These are phyloP conservation scores for Parafenestella ontariensis DNA, from an alignment of 2,329 filamentous ascomycete genomes.

Conservation along the genomic window DNA sequence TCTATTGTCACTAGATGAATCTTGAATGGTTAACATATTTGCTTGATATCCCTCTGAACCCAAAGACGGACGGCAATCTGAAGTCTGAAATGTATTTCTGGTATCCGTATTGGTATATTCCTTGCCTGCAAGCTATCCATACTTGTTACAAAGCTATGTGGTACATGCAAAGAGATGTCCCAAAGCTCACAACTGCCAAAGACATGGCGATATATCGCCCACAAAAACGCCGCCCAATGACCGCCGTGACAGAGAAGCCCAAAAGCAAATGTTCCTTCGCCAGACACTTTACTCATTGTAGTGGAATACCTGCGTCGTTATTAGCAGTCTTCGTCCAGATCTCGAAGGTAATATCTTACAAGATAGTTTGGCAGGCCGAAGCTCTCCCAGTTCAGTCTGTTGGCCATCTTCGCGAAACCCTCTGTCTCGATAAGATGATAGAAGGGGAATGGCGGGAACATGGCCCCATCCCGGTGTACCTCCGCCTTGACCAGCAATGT, in stretches of 20 bases:
- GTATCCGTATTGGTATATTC: slow-evolving; percentile 5
- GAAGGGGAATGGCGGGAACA: slow-evolving; percentile 97
- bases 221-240: slow-evolving; percentile 45
- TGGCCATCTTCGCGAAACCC: slow-evolving; percentile 97
- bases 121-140: slow-evolving; percentile 13
- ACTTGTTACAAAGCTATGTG: slow-evolving; percentile 2
- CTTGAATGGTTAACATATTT: no score
- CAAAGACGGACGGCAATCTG: no score
- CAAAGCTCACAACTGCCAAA: slow-evolving; percentile 3
- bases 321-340: background rate
- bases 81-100: slow-evolving; percentile 4
- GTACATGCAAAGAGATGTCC: slow-evolving; percentile 6
- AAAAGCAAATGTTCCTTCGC: slow-evolving; percentile 3
- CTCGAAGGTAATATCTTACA: slow-evolving; percentile 60
- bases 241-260: slow-evolving; percentile 16
- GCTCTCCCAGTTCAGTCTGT: slow-evolving; percentile 81
- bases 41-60: no score
- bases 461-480: slow-evolving; percentile 94
- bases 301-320: slow-evolving; percentile 73
- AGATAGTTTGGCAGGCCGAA: slow-evolving; percentile 96
- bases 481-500: slow-evolving; percentile 94
- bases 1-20: background rate
- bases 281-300: slow-evolving; percentile 75
- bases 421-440: slow-evolving; percentile 98
- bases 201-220: slow-evolving; percentile 5